Percentiles rank a stretch among this genome's conserved stretches.
These are phyloP conservation scores for Starmerella cellae DNA, from an alignment of 805 yeast genomes.

Conservation along the genomic window DNA sequence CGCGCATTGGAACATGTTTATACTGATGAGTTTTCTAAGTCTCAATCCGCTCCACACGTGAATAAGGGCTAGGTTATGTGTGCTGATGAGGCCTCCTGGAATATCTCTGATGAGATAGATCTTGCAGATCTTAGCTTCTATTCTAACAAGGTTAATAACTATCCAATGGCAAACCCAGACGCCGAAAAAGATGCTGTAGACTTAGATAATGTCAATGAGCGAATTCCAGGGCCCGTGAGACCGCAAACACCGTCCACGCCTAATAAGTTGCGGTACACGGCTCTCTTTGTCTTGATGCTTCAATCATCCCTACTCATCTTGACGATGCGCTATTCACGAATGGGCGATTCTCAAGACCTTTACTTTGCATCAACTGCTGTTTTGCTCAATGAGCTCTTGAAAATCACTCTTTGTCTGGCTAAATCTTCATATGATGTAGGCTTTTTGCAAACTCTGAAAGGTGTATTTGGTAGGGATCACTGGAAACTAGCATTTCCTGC, in stretches of 20 bases:
- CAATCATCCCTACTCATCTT: conserved; percentile 32
- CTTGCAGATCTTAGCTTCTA: no score
- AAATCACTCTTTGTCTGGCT: conserved; percentile 25
- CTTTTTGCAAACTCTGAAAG: conserved; percentile 18
- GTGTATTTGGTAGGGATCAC: conserved; percentile 28
- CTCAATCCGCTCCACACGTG: no score
- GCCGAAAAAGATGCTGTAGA: background rate
- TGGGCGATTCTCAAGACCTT: conserved; percentile 26
- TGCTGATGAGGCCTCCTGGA: no score
- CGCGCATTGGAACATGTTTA: no score
- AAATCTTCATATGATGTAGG: conserved; percentile 23
- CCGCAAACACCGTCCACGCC: background rate
- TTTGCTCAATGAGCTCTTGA: conserved; percentile 30
- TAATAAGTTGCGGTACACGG: conserved; percentile 22
- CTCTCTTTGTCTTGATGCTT: conserved; percentile 30
- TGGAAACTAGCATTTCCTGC: conserved; percentile 34
- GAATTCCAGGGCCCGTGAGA: background rate
- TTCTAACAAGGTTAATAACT: no score
- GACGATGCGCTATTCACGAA: conserved; percentile 34
- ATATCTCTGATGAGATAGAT: no score
- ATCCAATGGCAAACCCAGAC: background rate
- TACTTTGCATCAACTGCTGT: conserved; percentile 33
- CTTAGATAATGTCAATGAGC: background rate
- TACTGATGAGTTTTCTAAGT: no score
- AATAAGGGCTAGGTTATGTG: no score